Conservation (phyloP, 768 basidiomycete genomes). For the Kockovaella imperatae region DNA sequence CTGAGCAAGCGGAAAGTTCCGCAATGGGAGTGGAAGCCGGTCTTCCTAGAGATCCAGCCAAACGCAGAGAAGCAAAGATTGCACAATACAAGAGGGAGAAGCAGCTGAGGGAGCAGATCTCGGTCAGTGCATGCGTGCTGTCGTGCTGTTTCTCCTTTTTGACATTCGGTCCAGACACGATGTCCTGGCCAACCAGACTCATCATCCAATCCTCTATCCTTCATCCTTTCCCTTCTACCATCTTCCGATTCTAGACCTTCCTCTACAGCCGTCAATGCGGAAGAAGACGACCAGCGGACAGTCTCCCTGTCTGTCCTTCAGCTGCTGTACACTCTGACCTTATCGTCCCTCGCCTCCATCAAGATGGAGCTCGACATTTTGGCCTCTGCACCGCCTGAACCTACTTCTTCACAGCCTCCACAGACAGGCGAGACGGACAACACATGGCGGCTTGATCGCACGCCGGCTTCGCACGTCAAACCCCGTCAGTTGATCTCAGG, state of each 20-base stretch:
- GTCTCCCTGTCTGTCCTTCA: slow-evolving; percentile 63
- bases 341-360: slow-evolving; percentile 59
- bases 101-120: slow-evolving; percentile 61
- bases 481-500: slow-evolving; percentile 55
- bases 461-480: slow-evolving; percentile 43
- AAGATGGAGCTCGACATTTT: slow-evolving; percentile 68
- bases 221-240: slow-evolving; percentile 28
- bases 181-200: slow-evolving; percentile 9
- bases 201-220: slow-evolving; percentile 23
- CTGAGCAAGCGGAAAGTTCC: slow-evolving; percentile 30
- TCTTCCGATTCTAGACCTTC: slow-evolving; percentile 1
- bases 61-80: slow-evolving; percentile 79
- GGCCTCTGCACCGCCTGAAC: slow-evolving; percentile 22
- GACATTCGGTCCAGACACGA: neutral
- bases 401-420: slow-evolving; percentile 7
- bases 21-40: slow-evolving; percentile 8
- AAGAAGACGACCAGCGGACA: slow-evolving; percentile 42
- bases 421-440: slow-evolving; percentile 46
- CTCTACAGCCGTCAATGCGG: slow-evolving; percentile 30
- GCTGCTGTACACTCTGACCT: slow-evolving; percentile 62
- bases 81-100: slow-evolving; percentile 82
- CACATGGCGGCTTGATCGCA: slow-evolving; percentile 67
- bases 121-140: slow-evolving; percentile 49
- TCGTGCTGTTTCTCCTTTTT: neutral
- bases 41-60: slow-evolving; percentile 53